Evolutionary conservation across 1,284 basidiomycete species (phyloP), one percentile per base, ranked within the genome.

Genomic region (Phellinidium pouzarii): DNA sequence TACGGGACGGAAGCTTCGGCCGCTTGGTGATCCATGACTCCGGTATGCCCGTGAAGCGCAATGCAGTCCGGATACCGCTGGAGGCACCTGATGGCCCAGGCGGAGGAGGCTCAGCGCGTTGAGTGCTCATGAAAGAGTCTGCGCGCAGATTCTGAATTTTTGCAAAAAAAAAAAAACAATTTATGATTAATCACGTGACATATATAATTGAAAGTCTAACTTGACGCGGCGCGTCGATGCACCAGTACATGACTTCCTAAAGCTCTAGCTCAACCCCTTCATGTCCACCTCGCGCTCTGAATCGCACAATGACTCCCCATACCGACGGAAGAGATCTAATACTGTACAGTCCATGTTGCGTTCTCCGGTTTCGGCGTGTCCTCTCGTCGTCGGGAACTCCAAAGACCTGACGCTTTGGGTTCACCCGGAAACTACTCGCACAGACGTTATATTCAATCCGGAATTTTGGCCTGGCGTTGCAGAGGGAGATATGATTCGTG

Each of bases 1-100:
- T 96, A 57, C 91, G 79, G 2, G 89, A 92, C 4, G 94, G 94
- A 36, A 96, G 77, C 61, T 78, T 81, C 4, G 87, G 88, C 22
- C 83, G 78, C 62, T 85, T 83, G 61, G 82, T 77, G 31, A 91
- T 71, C 86, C 84, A 89, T 48, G 76, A 74, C 5, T 78, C 70
- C 31, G 87, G 87, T 29, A 91, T 82, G 42, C 82, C 82, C 2
- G 80, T 82, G 66, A 80, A 81, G 53, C 72, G 66, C 54, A 85
- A 72, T n/a, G 75, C 78, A 34, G 74, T 67, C 31, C 69, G 69
- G 41, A 79, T 58, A 34, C 81, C 80, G 41, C 38, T 52, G 4
- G 45, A 23, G 11, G n/a, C 19, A 6, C 43, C 48, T 17, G 49
- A 19, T 17, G 53, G 27, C 9, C 45, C 7, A 9, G 50, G n/a